Evolutionary conservation across 805 yeast species (phyloP), one percentile per base, ranked within the genome.

Genomic region (Metschnikowia proteae): DNA sequence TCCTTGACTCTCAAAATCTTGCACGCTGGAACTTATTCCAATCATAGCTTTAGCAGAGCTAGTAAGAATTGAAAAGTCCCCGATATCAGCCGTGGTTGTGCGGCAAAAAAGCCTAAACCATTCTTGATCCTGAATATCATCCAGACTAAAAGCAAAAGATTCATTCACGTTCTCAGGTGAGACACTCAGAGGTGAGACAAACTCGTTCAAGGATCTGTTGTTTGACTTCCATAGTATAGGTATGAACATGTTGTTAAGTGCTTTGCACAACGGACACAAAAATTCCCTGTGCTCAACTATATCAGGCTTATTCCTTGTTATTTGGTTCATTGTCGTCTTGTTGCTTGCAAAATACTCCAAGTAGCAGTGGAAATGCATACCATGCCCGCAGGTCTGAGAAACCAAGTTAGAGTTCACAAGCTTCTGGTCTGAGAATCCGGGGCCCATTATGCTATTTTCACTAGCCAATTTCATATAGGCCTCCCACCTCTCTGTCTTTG

Each of bases 251-350:
- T 92, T 92, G 60, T 86, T 86, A 39, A 92, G 72, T 0, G 96
- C 85, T 51, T 89, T 89, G 71, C 99, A 92, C 33, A 92, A 75
- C 0, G 98, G 98, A 60, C 99, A 92, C 26, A 88, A 68, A 55
- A 88, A 85, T 59, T 91, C 96, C 6, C 82, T 80, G 49, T 80
- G 80, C 28, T 82, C 82, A 9, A 75, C 67, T 53, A 86, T 82
- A 54, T 86, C 96, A 0, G 96, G 96, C 4, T 83, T 73, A 43
- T 91, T 88, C 60, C 96, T 75, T 0, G 96, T 87, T 31, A 90
- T 80, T 60, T 89, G 96, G 13, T 76, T 80, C 56, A 79, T 81
- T 11, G 84, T 75, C 5, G 74, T 66, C 45, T 79, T 70, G 38
- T 77, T 73, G n/a, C 83, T 77, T 30, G 73, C 71, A 59, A 85